Evolutionary conservation across 805 yeast species (phyloP), one percentile per base, ranked within the genome.

Genomic region (Sugiyamaella americana): DNA sequence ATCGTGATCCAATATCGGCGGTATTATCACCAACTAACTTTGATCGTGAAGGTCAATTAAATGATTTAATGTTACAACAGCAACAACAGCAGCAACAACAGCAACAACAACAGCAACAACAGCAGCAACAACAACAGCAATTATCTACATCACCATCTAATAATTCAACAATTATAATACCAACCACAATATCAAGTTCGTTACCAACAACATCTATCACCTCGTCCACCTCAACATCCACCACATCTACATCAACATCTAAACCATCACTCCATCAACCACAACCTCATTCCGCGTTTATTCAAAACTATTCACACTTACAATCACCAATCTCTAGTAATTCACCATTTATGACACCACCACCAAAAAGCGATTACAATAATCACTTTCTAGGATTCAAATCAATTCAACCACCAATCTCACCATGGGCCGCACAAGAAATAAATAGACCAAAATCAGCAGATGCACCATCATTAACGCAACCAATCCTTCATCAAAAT

Each of bases 361-460:
- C 55, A 20, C 46, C 53, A 11, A 51, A 50, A 36, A 47, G 46
- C 24, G 57, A 56, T 40, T 53, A 60, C 48, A 36, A 56, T 29
- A 58, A 44, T 51, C 41, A 52, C 32, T 40, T 47, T 38, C 40
- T 52, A 47, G 44, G 43, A 22, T 49, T 38, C 41, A 40, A 50
- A 26, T 46, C 49, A 11, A 52, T 45, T 5, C 45, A 46, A 3
- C 51, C 50, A 13, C 51, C 54, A 24, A 45, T 50, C 23, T 57
- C 55, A 6, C 61, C 61, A 16, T 55, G 60, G 60, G 50, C 55
- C 36, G 30, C 43, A 45, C 41, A 51, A 23, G 60, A 55, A 29
- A 58, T 59, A 38, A 50, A 45, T 22, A 57, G 63, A 4, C 63
- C 63, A 22, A 57, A 57, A 35, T 46, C 54, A 18, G 61, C 63